Percentiles rank a stretch among this genome's conserved stretches.
These are phyloP conservation scores for Cucurbita moschata DNA, from an alignment of 306 rosid species.

Conservation along the genomic window DNA sequence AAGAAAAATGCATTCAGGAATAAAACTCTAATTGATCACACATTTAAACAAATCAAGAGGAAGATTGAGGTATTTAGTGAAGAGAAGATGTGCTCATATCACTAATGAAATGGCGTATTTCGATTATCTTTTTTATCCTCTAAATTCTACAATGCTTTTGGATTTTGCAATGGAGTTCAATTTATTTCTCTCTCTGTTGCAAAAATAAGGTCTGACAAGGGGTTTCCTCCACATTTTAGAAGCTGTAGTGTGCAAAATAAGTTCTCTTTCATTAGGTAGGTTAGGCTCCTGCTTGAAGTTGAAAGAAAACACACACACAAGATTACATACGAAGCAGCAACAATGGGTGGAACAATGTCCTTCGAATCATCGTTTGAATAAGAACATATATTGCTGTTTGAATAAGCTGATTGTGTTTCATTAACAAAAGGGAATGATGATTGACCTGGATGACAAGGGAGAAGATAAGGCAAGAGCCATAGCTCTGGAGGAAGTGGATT, in stretches of 20 bases:
- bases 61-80: not conserved
- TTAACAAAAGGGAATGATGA: not conserved
- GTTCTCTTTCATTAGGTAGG: not conserved
- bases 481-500: conserved; percentile 29
- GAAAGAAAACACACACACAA: not conserved
- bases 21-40: not conserved
- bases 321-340: not conserved
- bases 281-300: not conserved
- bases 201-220: not conserved
- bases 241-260: not conserved
- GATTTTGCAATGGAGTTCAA: not conserved
- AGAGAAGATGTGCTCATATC: not conserved
- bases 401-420: not conserved
- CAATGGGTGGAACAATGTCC: not conserved
- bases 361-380: not conserved
- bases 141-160: not conserved
- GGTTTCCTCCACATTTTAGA: not conserved
- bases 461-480: conserved; percentile 20
- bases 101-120: not conserved
- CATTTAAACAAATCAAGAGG: not conserved
- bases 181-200: not conserved
- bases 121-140: not conserved
- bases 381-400: not conserved
- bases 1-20: not conserved
- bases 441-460: conserved; percentile 19